These are phyloP conservation scores for Bruguiera sexangula DNA, from an alignment of 345 rosid species.

Conservation along the genomic window DNA sequence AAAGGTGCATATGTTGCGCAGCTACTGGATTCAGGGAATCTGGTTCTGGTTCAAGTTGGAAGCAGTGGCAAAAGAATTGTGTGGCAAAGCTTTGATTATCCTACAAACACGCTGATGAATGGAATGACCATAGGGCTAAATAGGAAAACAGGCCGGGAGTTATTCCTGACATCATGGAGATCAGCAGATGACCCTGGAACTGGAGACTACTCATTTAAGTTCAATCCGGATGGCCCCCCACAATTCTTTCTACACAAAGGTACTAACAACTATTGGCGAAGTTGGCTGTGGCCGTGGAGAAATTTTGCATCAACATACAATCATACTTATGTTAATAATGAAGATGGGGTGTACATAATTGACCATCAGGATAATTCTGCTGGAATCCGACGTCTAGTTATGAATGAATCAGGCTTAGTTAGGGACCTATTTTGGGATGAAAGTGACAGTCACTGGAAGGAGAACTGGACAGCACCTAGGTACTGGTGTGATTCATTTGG, in stretches of 20 bases:
- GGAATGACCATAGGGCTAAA: slow-evolving; percentile 23
- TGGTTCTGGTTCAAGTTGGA: slow-evolving; percentile 1
- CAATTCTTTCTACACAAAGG: slow-evolving; percentile 5
- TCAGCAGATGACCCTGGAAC: neutral
- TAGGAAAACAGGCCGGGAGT: slow-evolving; percentile 12
- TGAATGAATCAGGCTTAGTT: neutral
- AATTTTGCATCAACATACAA: neutral
- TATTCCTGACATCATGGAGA: neutral
- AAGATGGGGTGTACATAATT: neutral
- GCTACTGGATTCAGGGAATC: slow-evolving; percentile 22
- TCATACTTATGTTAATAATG: neutral
- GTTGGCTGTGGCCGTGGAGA: slow-evolving; percentile 14
- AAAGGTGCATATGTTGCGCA: neutral
- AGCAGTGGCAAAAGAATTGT: neutral
- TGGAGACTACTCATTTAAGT: slow-evolving; percentile 3
- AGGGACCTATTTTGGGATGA: slow-evolving; percentile 13
- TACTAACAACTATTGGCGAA: neutral
- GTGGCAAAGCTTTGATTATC: slow-evolving; percentile 44
- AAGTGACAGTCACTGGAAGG: slow-evolving; percentile 1
- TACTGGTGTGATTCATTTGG: slow-evolving; percentile 10
- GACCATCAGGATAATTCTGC: neutral
- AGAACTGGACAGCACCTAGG: neutral
- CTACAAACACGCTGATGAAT: slow-evolving; percentile 16
- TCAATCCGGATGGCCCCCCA: slow-evolving; percentile 14
- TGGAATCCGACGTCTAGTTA: neutral